Conservation (phyloP, 306 rosid species). For the Glycine latifolia region DNA sequence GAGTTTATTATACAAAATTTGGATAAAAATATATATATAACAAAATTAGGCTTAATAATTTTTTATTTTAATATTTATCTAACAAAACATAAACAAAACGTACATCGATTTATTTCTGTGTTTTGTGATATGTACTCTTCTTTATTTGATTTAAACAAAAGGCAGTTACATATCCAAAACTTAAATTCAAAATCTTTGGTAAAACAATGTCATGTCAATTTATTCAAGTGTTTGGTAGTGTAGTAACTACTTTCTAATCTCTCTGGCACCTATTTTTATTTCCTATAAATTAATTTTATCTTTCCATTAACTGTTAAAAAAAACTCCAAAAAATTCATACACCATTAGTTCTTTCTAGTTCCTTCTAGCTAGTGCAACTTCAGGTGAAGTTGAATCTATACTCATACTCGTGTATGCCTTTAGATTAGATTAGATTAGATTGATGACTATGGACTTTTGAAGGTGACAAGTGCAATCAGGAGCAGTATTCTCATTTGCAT, state of each 20-base stretch:
- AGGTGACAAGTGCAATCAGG: background rate
- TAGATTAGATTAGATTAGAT: too few species aligned
- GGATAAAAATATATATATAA: background rate
- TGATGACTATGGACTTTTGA: background rate
- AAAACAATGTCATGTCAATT: too few species aligned
- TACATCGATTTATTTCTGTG: too few species aligned
- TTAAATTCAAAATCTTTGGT: too few species aligned
- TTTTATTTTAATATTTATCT: too few species aligned
- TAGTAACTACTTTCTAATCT: background rate
- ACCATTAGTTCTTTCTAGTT: background rate
- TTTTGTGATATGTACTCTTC: too few species aligned
- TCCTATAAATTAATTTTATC: background rate
- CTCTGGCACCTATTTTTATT: background rate
- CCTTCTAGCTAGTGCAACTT: background rate
- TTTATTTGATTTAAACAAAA: too few species aligned
- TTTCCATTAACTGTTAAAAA: background rate
- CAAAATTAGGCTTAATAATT: background rate
- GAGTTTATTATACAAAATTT: background rate
- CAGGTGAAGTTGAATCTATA: background rate
- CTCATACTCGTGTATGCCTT: background rate
- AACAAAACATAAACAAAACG: too few species aligned
- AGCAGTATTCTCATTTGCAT: constrained; percentile 4
- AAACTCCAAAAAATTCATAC: background rate
- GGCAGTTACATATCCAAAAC: too few species aligned
- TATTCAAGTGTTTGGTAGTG: too few species aligned